phyloP scores from a whole-genome alignment of 768 basidiomycete genomes.

The Podaxis sp. region DNA sequence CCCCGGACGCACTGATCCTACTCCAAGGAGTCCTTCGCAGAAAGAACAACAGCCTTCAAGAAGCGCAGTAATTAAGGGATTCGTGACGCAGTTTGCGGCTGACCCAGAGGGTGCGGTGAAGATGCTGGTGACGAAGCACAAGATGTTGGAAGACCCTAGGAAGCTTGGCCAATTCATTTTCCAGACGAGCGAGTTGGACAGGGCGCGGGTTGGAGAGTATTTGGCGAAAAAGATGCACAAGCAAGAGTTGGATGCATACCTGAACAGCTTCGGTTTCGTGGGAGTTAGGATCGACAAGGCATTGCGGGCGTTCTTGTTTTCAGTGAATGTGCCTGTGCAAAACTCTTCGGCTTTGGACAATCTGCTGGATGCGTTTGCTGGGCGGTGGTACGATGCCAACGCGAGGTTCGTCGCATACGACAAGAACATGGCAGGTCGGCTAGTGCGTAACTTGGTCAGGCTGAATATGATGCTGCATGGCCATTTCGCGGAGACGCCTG shows the following conservation, averaged over 20 bases:
- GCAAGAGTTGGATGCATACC: slow-evolving; percentile 74
- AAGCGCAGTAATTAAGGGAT: slow-evolving; percentile 46
- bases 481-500: slow-evolving; percentile 60
- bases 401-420: slow-evolving; percentile 74
- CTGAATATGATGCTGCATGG: slow-evolving; percentile 88
- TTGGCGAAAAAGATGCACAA: slow-evolving; percentile 73
- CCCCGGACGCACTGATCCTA: slow-evolving; percentile 66
- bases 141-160: slow-evolving; percentile 59
- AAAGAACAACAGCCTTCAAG: slow-evolving; percentile 53
- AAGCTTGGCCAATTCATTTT: slow-evolving; percentile 79
- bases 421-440: slow-evolving; percentile 72
- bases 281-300: slow-evolving; percentile 87
- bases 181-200: slow-evolving; percentile 81
- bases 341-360: slow-evolving; percentile 54
- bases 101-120: slow-evolving; percentile 80
- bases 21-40: slow-evolving; percentile 36
- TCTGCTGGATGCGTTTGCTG: slow-evolving; percentile 80
- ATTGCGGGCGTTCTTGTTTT: slow-evolving; percentile 84
- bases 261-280: slow-evolving; percentile 85
- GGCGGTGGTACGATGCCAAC: slow-evolving; percentile 91
- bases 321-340: slow-evolving; percentile 49
- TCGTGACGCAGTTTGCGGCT: slow-evolving; percentile 75
- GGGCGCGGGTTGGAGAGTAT: slow-evolving; percentile 80
- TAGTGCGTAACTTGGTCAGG: slow-evolving; percentile 80
- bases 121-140: slow-evolving; percentile 63